Evolutionary conservation across 495 filamentous ascomycete genomes (phyloP), one percentile per base, ranked within the genome.

Genomic region (Immersiella caudata): DNA sequence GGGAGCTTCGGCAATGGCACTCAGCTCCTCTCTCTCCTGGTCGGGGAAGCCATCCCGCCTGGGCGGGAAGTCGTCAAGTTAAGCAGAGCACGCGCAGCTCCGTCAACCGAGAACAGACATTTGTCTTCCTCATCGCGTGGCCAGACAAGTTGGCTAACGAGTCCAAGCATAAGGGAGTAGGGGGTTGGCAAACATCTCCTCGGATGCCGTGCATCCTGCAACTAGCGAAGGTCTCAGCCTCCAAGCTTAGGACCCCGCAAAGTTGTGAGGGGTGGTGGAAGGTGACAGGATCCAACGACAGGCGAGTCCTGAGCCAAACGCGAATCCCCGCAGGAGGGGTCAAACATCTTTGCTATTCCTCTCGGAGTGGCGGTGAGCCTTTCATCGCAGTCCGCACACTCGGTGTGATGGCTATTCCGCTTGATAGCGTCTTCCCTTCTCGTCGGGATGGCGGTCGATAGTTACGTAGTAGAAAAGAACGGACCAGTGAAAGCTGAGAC

Each of bases 381-480:
- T 8, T 29, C 7, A 60, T 60, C 57, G 29, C 57, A 26, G 29
- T 21, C 57, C 26, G 57, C 12, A 57, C 26, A 29, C 25, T 60
- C 57, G 57, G 57, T 60, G 57, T 60, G 57, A 60, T 36, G 57
- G 22, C 18, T 20, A 27, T 57, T 57, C 22, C 54, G 16, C 11
- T 46, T 18, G 40, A 46, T 46, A 46, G 40, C 40, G 40, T 46
- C 16, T 46, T 12, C 40, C 40, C 40, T 33, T 46, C 40, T 18
- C 40, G 11, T 46, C 40, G 40, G 40, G 16, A 46, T 46, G 40
- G 54, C 54, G 25, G 54, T 57, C 29, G 57, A 36, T 35, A 21
- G 20, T 60, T 60, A 60, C 57, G 57, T 60, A 60, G 57, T 14
- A 60, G 57, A 60, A 60, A n/a, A 60, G 9, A 14, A 21, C 26